Base-by-base conservation (phyloP, 192 early-diverging fungal genomes). In the Backusella australiensis region DNA sequence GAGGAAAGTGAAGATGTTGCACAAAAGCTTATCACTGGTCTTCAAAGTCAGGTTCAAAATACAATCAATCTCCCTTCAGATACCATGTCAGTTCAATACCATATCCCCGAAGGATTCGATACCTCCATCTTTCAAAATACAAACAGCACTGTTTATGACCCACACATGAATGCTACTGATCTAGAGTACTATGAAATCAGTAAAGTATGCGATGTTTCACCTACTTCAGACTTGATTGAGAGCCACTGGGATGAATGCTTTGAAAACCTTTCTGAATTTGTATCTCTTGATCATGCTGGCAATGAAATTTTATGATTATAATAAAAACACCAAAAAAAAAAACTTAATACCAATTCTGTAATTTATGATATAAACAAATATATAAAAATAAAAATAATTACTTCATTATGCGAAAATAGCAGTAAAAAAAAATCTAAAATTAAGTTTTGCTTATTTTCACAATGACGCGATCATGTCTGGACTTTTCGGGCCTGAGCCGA, bases 271-370 rank as follows among this genome's bases (percentile, higher is more conserved):
- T 63, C 56, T 29, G 56, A 63, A 29, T 63, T 63, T 63, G 56
- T 63, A 63, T 63, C 56, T 29, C 56, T 63, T 63, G 56, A 63
- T 63, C 56, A 63, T 63, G 56, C 56, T 63, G 56, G 56, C 56
- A 63, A 63, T 63, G 56, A 63, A 63, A 29, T 63, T 29, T 11
- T 63, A 63, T 63, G 56, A 63, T 29, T 63, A 14, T 8, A 23
- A 56, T n/a, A 26, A 26, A 56, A 44, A 17, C 42, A 44, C 12
- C 42, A 23, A 52, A 39, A 39, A 56, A 39, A 56, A 56, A 26
- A 21, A 9, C 53, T 29, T 63, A 26, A 63, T 63, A 63, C 56
- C 56, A 63, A 11, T 14, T 63, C 26, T 63, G 56, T 63, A 63
- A 63, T 29, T 29, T 63, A 63, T 63, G 56, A 63, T 29, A 63